phyloP scores from a whole-genome alignment of 2,329 filamentous ascomycete genomes.

The Macroventuria anomochaeta region DNA sequence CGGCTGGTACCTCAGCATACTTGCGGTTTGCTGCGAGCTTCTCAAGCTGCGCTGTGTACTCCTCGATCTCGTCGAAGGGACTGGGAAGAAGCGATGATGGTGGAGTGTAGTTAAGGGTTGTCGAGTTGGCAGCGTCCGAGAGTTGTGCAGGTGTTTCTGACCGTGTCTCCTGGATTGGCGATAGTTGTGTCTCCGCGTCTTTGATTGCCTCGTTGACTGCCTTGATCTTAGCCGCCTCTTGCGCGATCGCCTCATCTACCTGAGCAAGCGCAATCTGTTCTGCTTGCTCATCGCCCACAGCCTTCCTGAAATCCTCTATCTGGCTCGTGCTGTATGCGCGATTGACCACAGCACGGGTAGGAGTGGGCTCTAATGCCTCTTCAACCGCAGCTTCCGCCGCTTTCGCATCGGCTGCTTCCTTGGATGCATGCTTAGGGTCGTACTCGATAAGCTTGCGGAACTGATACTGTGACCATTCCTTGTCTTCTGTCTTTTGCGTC shows the following conservation, averaged over 20 bases:
- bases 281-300: conserved; percentile 55
- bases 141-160: conserved; percentile 43
- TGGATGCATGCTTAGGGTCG: conserved; percentile 64
- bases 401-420: conserved; percentile 47
- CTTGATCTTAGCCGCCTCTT: conserved; percentile 72
- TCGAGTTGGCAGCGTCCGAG: conserved; percentile 37
- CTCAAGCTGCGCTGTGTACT: conserved; percentile 79
- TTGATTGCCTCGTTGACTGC: conserved; percentile 54
- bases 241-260: conserved; percentile 82
- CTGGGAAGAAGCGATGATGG: conserved; percentile 65
- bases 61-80: conserved; percentile 65
- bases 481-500: conserved; percentile 72
- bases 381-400: conserved; percentile 42
- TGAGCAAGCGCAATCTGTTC: conserved; percentile 71
- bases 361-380: conserved; percentile 38
- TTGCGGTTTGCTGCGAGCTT: conserved; percentile 74
- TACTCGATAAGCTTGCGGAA: conserved; percentile 89
- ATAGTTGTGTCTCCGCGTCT: conserved; percentile 44
- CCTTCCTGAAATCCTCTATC: conserved; percentile 67
- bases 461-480: conserved; percentile 91
- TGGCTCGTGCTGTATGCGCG: conserved; percentile 61
- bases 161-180: conserved; percentile 36
- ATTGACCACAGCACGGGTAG: conserved; percentile 47
- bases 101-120: conserved; percentile 36
- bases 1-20: conserved; percentile 85